Evolutionary conservation across 1,284 basidiomycete species (phyloP).

Genomic region (Fistulina hepatica): DNA sequence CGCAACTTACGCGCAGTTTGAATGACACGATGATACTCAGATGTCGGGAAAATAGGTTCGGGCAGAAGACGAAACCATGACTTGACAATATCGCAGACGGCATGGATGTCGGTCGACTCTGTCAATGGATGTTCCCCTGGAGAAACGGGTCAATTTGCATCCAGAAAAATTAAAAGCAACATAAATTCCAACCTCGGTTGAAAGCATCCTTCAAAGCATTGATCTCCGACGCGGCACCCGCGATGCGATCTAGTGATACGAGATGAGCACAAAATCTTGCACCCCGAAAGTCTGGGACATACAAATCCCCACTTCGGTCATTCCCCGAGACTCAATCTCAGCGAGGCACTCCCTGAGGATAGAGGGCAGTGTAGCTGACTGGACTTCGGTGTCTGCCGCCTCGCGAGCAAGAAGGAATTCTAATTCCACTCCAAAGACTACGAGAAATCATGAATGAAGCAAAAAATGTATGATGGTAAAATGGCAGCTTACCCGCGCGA

Average conservation of each 20-base stretch:
- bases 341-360: conserved; percentile 53
- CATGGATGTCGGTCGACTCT: conserved; percentile 59
- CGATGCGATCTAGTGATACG: conserved; percentile 53
- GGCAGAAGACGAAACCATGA: conserved; percentile 75
- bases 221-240: conserved; percentile 65
- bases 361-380: conserved; percentile 48
- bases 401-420: conserved; percentile 60
- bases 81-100: conserved; percentile 72
- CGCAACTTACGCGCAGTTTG: conserved; percentile 51
- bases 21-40: conserved; percentile 56
- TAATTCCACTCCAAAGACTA: conserved; percentile 72
- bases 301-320: conserved; percentile 78
- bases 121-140: conserved; percentile 51
- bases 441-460: background rate
- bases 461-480: background rate
- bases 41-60: conserved; percentile 64
- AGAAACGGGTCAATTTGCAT: conserved; percentile 4
- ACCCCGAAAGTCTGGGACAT: conserved; percentile 21
- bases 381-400: conserved; percentile 34
- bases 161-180: background rate
- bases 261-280: conserved; percentile 1
- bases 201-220: conserved; percentile 59
- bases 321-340: conserved; percentile 64
- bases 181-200: conserved; percentile 42
- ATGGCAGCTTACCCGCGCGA: conserved; percentile 46